These are phyloP conservation scores for Tetraselmis striata DNA, from an alignment of 139 green algal genomes.

Conservation along the genomic window DNA sequence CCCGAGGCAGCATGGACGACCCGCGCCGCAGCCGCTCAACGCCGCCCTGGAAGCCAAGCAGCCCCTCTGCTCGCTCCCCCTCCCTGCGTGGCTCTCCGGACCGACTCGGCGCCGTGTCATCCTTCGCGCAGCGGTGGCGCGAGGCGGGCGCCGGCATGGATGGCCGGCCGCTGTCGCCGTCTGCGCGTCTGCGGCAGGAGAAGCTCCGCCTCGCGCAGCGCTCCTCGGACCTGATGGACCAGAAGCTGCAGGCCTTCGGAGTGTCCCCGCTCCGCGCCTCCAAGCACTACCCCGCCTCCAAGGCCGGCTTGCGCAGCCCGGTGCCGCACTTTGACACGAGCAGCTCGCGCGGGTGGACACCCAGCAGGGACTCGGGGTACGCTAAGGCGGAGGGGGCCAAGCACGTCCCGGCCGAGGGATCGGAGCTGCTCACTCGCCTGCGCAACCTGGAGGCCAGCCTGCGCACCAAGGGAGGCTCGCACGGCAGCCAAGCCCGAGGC, in stretches of 20 bases:
- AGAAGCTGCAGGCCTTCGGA: background rate
- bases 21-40: background rate
- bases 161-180: background rate
- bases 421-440: background rate
- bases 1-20: background rate
- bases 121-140: background rate
- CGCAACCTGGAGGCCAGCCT: background rate
- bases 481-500: too few relatives aligned
- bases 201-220: background rate
- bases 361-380: too few relatives aligned
- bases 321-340: background rate
- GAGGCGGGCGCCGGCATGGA: background rate
- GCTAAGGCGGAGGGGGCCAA: too few relatives aligned
- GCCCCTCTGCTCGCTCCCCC: background rate
- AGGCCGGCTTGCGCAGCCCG: background rate
- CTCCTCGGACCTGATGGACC: background rate
- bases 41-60: background rate
- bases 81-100: background rate
- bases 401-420: background rate
- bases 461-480: too few relatives aligned
- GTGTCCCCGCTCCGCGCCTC: background rate
- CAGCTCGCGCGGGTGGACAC: background rate
- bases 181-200: background rate
- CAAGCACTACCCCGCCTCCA: background rate
- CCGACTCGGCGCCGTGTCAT: background rate